These are phyloP conservation scores for Dactylella cylindrospora DNA, from an alignment of 2,329 filamentous ascomycete genomes.

Conservation along the genomic window DNA sequence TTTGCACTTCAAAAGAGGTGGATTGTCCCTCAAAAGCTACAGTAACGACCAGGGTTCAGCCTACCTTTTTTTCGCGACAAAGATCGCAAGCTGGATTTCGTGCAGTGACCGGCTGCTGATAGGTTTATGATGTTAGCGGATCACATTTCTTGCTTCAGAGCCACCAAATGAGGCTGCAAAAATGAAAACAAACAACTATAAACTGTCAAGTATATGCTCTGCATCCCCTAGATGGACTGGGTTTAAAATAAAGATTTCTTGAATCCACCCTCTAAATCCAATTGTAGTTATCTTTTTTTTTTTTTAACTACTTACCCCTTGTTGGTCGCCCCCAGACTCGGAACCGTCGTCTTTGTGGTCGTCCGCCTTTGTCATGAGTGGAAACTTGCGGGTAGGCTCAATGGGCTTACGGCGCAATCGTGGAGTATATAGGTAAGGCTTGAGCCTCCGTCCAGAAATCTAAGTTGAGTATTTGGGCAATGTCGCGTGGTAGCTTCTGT, in stretches of 20 bases:
- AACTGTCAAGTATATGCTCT: not conserved
- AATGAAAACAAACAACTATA: not conserved
- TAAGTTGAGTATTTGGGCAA: constrained; percentile 11
- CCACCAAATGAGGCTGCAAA: too few species aligned
- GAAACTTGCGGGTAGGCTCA: too few species aligned
- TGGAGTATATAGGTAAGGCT: too few species aligned
- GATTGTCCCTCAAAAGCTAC: not conserved
- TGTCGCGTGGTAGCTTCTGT: constrained; percentile 39
- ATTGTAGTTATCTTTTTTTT: not conserved
- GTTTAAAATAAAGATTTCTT: too few species aligned
- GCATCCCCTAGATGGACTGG: not conserved
- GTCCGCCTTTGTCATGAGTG: constrained; percentile 39
- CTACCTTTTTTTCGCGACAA: constrained; percentile 49
- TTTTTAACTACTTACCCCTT: constrained; percentile 34
- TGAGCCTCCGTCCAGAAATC: too few species aligned
- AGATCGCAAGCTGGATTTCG: constrained; percentile 48
- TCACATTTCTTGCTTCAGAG: too few species aligned
- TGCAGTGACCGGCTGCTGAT: constrained; percentile 42
- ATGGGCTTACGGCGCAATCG: too few species aligned
- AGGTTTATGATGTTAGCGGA: constrained; percentile 21
- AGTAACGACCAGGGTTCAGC: constrained; percentile 9
- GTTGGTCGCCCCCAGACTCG: constrained; percentile 41
- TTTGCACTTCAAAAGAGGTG: not conserved
- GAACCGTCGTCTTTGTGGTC: constrained; percentile 43
- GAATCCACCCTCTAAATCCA: not conserved